These are phyloP conservation scores for Arachnomyces sp. DNA, from an alignment of 2,329 filamentous ascomycete species.

Conservation along the genomic window DNA sequence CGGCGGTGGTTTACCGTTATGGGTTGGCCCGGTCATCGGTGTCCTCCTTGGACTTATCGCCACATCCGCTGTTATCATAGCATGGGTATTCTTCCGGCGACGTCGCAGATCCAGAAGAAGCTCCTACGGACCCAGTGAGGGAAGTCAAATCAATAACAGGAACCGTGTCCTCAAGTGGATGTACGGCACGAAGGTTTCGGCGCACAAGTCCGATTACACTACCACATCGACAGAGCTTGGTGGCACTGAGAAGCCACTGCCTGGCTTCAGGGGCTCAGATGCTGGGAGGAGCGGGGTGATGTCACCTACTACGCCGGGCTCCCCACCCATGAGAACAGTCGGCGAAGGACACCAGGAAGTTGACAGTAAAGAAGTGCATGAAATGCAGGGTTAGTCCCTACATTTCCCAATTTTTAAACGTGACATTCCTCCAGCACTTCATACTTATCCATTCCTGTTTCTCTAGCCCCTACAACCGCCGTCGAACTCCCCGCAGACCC, in stretches of 20 bases:
- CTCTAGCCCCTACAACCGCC: slow-evolving; percentile 9
- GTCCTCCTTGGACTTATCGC: slow-evolving; percentile 55
- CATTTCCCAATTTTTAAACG: not conserved
- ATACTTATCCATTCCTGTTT: slow-evolving; percentile 5
- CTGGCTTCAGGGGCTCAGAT: slow-evolving; percentile 9
- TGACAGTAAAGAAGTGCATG: slow-evolving; percentile 20
- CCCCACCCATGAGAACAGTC: slow-evolving; percentile 7
- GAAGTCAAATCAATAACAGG: slow-evolving; percentile 41
- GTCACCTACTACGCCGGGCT: slow-evolving; percentile 8
- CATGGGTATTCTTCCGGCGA: slow-evolving; percentile 46
- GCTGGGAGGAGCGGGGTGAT: slow-evolving; percentile 8
- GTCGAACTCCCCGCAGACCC: slow-evolving; percentile 11
- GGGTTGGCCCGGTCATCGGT: slow-evolving; percentile 56
- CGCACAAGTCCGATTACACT: slow-evolving; percentile 20
- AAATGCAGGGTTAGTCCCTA: slow-evolving; percentile 24
- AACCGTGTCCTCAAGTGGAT: slow-evolving; percentile 49
- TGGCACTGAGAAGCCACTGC: slow-evolving; percentile 10
- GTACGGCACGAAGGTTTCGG: slow-evolving; percentile 25
- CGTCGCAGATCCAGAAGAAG: slow-evolving; percentile 29
- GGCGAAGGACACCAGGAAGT: slow-evolving; percentile 16
- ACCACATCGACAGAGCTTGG: slow-evolving; percentile 13
- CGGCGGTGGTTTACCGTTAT: slow-evolving; percentile 43
- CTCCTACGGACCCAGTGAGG: slow-evolving; percentile 28
- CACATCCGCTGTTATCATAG: slow-evolving; percentile 43
- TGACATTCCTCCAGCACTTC: not conserved